Percentiles rank a stretch among this genome's conserved stretches.
Conservation (phyloP, 1,139 yeast genomes). For the Groenewaldozyma sp. region DNA sequence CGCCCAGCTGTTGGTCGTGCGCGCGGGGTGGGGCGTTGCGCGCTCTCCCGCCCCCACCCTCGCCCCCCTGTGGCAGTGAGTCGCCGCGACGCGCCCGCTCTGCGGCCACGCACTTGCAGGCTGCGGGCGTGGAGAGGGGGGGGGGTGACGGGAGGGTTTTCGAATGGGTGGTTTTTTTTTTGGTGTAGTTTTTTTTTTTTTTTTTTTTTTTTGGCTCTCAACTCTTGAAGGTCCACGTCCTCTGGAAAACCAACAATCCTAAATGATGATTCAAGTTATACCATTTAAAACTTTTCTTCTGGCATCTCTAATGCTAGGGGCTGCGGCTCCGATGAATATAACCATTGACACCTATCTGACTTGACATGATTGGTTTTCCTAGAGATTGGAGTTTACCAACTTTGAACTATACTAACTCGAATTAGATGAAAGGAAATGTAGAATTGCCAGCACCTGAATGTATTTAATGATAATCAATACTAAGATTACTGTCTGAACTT, state of each 20-base stretch:
- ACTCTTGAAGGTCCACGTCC: background rate
- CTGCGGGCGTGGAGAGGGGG: conserved; percentile 57
- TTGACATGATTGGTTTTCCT: too few species aligned
- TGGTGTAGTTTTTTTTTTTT: conserved; percentile 1
- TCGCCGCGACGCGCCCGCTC: conserved; percentile 72
- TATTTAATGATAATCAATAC: background rate
- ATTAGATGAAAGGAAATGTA: background rate
- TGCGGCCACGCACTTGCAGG: conserved; percentile 69
- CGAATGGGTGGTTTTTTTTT: conserved; percentile 38
- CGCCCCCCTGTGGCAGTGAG: conserved; percentile 58
- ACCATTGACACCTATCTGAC: conserved; percentile 20
- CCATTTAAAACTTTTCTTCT: conserved; percentile 19
- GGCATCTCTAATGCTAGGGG: conserved; percentile 29
- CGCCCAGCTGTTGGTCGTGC: too few species aligned
- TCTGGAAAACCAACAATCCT: conserved; percentile 14
- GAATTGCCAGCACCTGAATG: background rate
- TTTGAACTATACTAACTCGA: too few species aligned
- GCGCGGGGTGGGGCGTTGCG: too few species aligned
- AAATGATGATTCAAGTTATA: too few species aligned
- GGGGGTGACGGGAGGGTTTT: conserved; percentile 78
- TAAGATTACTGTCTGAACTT: background rate
- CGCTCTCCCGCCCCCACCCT: conserved; percentile 60
- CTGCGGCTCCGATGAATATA: conserved; percentile 24
- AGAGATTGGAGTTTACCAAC: too few species aligned
- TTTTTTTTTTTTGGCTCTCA: background rate